A percentile compares a stretch with the other conserved stretches of the same genome.
These are phyloP conservation scores for Penicillium canariense DNA, from an alignment of 495 filamentous ascomycete species.

Conservation along the genomic window DNA sequence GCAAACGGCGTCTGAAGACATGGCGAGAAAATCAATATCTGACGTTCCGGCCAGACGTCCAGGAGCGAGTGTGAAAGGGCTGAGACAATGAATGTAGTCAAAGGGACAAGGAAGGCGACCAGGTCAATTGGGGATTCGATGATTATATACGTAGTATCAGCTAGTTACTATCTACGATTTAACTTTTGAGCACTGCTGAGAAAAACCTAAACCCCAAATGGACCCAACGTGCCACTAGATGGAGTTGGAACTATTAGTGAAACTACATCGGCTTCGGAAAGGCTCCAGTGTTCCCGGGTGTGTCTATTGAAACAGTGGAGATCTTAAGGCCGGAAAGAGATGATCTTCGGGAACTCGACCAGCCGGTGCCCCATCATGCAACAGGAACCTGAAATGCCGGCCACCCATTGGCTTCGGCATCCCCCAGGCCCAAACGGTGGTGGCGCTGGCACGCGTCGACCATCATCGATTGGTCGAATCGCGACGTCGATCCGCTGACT, in stretches of 20 bases:
- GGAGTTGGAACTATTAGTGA: background rate
- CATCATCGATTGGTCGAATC: background rate
- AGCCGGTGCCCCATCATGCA: background rate
- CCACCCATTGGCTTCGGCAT: background rate
- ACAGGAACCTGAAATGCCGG: background rate
- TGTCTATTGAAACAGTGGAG: slow-evolving; percentile 7
- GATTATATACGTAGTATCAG: no score
- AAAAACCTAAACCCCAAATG: slow-evolving; percentile 1
- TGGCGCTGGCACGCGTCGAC: background rate
- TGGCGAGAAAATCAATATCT: background rate
- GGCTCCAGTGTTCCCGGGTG: slow-evolving; percentile 11
- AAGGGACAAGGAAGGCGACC: no score
- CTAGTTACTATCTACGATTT: background rate
- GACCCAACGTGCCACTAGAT: background rate
- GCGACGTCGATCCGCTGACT: background rate
- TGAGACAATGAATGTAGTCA: background rate
- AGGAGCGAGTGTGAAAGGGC: background rate
- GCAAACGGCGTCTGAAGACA: slow-evolving; percentile 3
- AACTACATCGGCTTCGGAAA: background rate
- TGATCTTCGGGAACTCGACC: background rate
- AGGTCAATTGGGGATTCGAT: no score
- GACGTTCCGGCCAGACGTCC: background rate
- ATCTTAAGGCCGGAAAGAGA: slow-evolving; percentile 8
- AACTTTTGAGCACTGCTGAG: background rate
- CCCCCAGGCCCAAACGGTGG: background rate